phyloP scores from a whole-genome alignment of 345 rosid genomes.

The Syzygium oleosum region DNA sequence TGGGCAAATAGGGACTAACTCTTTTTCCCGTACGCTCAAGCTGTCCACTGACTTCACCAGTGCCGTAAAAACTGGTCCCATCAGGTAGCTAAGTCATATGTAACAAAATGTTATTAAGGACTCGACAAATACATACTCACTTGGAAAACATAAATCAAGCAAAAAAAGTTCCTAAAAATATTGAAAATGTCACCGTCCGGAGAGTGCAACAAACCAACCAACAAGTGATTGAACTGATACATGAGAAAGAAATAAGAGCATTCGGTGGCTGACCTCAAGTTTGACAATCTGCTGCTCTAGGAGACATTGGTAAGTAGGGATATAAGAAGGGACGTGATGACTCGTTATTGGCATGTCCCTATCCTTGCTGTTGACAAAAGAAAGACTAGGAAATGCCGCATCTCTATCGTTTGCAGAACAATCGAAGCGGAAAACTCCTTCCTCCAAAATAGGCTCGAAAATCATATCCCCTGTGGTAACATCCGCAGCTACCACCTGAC shows the following conservation, averaged over 20 bases:
- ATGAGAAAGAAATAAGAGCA: background rate
- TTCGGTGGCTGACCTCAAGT: constrained; percentile 36
- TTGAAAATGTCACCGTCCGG: background rate
- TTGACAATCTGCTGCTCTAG: constrained; percentile 57
- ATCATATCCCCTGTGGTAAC: constrained; percentile 40
- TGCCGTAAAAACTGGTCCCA: constrained; percentile 87
- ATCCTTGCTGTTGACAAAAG: constrained; percentile 41
- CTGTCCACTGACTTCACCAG: constrained; percentile 94
- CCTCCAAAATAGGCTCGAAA: constrained; percentile 62
- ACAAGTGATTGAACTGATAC: background rate
- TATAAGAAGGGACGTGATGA: constrained; percentile 35
- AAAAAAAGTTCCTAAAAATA: background rate
- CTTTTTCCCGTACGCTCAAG: constrained; percentile 89
- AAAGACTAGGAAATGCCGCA: constrained; percentile 63
- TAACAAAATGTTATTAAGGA: background rate
- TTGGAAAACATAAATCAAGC: background rate
- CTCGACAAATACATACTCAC: background rate
- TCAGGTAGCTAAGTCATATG: constrained; percentile 43
- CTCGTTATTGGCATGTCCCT: constrained; percentile 41
- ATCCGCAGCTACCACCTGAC: constrained; percentile 16
- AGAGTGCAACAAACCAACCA: background rate
- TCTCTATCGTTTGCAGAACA: constrained; percentile 42
- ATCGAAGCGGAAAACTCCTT: constrained; percentile 75
- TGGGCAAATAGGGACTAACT: constrained; percentile 27
- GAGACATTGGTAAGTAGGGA: constrained; percentile 35